These are phyloP conservation scores for Penicillium sp. DNA, from an alignment of 2,329 filamentous ascomycete species.

Conservation along the genomic window DNA sequence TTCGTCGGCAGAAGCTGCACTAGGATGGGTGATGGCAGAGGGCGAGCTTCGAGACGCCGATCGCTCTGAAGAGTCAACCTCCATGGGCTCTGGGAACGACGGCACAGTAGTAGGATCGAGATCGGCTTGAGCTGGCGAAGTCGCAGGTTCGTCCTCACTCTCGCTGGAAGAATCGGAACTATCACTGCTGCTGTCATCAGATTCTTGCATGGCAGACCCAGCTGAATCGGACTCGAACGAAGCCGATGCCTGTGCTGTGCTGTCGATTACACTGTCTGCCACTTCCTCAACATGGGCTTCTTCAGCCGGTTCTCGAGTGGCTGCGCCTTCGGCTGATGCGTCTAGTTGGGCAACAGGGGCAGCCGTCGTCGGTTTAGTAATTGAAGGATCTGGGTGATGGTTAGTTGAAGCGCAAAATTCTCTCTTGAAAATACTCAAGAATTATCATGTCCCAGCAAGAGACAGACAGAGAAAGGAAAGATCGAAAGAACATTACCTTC, in stretches of 20 bases:
- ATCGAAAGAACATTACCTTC: constrained; percentile 9
- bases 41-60: background rate
- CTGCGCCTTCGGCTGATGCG: background rate
- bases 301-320: constrained; percentile 4
- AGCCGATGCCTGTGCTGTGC: constrained; percentile 18
- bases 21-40: constrained; percentile 9
- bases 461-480: background rate
- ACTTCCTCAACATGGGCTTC: constrained; percentile 13
- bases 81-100: constrained; percentile 2
- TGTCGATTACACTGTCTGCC: constrained; percentile 12
- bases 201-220: constrained; percentile 43
- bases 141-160: constrained; percentile 18
- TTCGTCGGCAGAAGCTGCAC: constrained; percentile 14
- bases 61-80: constrained; percentile 1
- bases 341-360: background rate
- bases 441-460: background rate
- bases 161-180: constrained; percentile 17
- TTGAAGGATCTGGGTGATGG: constrained; percentile 42
- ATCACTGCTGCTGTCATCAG: constrained; percentile 27
- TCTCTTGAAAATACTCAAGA: background rate
- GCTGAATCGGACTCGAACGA: constrained; percentile 30
- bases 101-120: background rate
- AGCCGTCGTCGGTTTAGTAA: constrained; percentile 22
- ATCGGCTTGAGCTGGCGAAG: constrained; percentile 17
- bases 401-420: constrained; percentile 28